phyloP scores from a whole-genome alignment of 192 early-diverging fungal species.

The Entomortierella lignicola region DNA sequence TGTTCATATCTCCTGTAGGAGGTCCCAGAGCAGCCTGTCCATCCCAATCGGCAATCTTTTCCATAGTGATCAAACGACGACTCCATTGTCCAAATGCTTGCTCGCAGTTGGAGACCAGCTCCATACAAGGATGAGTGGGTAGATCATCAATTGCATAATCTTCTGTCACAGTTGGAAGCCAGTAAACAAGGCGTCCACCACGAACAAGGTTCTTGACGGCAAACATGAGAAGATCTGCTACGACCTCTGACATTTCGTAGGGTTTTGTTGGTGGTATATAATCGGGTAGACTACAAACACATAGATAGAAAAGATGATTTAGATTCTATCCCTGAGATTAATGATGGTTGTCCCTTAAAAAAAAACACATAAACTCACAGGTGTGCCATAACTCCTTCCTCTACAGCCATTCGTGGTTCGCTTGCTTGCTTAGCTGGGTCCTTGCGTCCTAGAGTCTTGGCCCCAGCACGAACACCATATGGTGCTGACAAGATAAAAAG shows the following conservation, averaged over 20 bases:
- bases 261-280: slow-evolving; percentile 93
- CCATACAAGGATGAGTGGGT: slow-evolving; percentile 84
- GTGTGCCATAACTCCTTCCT: slow-evolving; percentile 57
- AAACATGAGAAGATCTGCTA: slow-evolving; percentile 87
- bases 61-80: slow-evolving; percentile 94
- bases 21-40: slow-evolving; percentile 21
- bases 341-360: neutral
- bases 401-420: slow-evolving; percentile 55
- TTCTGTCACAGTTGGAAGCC: slow-evolving; percentile 93
- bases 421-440: slow-evolving; percentile 57
- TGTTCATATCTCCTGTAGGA: slow-evolving; percentile 50
- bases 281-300: slow-evolving; percentile 65
- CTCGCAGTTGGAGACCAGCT: slow-evolving; percentile 90
- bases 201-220: slow-evolving; percentile 80
- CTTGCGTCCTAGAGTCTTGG: slow-evolving; percentile 87
- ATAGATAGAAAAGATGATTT: too few relatives aligned
- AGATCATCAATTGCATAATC: slow-evolving; percentile 85
- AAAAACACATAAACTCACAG: slow-evolving; percentile 28
- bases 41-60: slow-evolving; percentile 73
- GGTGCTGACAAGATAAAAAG: slow-evolving; percentile 66
- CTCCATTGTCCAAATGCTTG: slow-evolving; percentile 96
- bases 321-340: too few relatives aligned
- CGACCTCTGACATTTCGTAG: slow-evolving; percentile 94
- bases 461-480: slow-evolving; percentile 97
- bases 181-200: slow-evolving; percentile 92